Base-by-base conservation (phyloP, 1,284 basidiomycete species). In the Psilocybe mexicana region DNA sequence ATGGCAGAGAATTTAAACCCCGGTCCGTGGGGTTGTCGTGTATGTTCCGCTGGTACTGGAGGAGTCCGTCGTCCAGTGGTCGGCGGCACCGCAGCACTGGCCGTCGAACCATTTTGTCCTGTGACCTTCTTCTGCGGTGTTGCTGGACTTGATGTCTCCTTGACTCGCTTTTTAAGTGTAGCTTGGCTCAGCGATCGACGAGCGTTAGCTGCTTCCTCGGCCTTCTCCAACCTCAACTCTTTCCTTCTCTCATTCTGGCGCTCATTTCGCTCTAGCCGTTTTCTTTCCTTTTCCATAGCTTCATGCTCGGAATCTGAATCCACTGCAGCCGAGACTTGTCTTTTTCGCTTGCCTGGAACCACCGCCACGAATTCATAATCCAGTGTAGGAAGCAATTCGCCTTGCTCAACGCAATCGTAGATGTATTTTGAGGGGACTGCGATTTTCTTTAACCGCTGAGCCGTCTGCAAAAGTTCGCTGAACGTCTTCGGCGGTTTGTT, bases 341-440 rank as follows among this genome's bases (percentile, higher is more conserved):
- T 57, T 50, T 64, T 67, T 50, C 54, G 57, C 25, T 63, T 60
- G 2, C 40, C 42, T 12, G 26, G 4, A 12, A 42, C 43, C 11
- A 63, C 59, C 36, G 61, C 10, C 48, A 72, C 68, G 55, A 75
- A 76, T 40, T 68, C 54, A 60, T 76, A 79, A 3, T 74, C 68
- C 1, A 72, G 67, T n/a, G 78, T 51, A 47, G 66, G 69, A 52
- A 86, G 61, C 12, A 90, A 59, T 7, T 61, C 68, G 14, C 73
- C 70, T 57, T 77, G 69, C 45, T 75, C 72, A 24, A 86, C 67
- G 57, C 79, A 88, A 50, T 86, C 83, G 23, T 74, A 62, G 18
- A 90, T 74, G 66, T 87, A 90, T 7, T 75, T 70, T 0, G 81
- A 70, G 35, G 73, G 75, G 11, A 90, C 75, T 14, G 79, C 76